Conservation (phyloP, 208 protist species). For the Trypanosoma cruzi region DNA sequence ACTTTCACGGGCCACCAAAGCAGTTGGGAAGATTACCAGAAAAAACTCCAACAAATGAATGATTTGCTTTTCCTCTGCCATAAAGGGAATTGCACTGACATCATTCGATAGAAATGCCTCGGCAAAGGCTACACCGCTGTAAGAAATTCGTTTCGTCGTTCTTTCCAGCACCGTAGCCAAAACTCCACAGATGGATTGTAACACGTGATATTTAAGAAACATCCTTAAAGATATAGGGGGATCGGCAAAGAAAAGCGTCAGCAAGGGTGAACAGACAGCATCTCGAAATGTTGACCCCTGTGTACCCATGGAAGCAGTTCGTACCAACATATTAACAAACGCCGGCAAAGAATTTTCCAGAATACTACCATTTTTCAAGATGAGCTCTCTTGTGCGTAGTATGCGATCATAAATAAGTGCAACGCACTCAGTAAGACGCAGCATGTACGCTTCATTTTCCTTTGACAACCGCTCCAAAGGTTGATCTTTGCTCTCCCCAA, state of each 20-base stretch:
- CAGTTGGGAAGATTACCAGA: slow-evolving; percentile 53
- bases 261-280: slow-evolving; percentile 23
- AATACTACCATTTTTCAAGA: slow-evolving; percentile 15
- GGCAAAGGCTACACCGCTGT: slow-evolving; percentile 16
- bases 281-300: slow-evolving; percentile 17
- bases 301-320: slow-evolving; percentile 14
- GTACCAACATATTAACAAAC: slow-evolving; percentile 17
- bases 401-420: slow-evolving; percentile 22
- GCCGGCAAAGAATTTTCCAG: slow-evolving; percentile 11
- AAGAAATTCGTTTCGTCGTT: slow-evolving; percentile 4
- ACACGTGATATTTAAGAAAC: slow-evolving; percentile 27
- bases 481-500: background rate
- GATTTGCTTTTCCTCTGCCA: slow-evolving; percentile 59
- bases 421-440: slow-evolving; percentile 28
- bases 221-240: slow-evolving; percentile 13
- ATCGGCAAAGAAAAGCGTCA: slow-evolving; percentile 27
- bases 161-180: slow-evolving; percentile 9
- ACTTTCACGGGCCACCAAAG: slow-evolving; percentile 37
- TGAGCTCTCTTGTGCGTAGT: background rate
- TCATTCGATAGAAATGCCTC: slow-evolving; percentile 35
- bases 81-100: slow-evolving; percentile 51
- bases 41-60: slow-evolving; percentile 74
- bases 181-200: slow-evolving; percentile 27
- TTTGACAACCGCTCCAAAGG: slow-evolving; percentile 6
- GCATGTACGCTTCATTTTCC: slow-evolving; percentile 28